A percentile compares a stretch with the other conserved stretches of the same genome.
These are phyloP conservation scores for Fusarium xylarioides DNA, from an alignment of 2,329 filamentous ascomycete genomes.

Conservation along the genomic window DNA sequence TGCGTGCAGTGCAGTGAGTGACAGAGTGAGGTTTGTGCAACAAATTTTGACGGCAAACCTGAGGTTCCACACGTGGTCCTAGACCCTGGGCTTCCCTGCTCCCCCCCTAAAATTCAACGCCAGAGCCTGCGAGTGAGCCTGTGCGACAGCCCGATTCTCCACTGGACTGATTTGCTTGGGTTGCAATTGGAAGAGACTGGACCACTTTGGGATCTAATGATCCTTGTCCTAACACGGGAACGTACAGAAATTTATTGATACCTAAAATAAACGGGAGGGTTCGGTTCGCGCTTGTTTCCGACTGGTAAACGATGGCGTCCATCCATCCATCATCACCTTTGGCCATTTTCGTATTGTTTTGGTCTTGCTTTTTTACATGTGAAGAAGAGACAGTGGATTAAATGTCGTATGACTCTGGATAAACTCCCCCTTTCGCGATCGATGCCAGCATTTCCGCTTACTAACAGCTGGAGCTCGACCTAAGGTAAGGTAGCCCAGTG, in stretches of 20 bases:
- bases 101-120: background rate
- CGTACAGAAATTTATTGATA: background rate
- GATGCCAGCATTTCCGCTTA: background rate
- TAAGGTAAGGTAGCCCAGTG: background rate
- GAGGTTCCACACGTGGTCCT: background rate
- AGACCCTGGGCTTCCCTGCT: background rate
- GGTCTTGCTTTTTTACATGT: background rate
- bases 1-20: background rate
- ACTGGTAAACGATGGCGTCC: background rate
- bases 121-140: background rate
- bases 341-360: conserved; percentile 9
- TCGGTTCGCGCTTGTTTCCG: background rate
- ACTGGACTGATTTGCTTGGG: background rate
- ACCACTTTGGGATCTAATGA: background rate
- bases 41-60: conserved; percentile 10
- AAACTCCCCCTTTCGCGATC: background rate
- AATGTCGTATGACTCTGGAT: background rate
- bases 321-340: background rate
- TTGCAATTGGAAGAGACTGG: background rate
- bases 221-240: background rate
- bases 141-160: background rate
- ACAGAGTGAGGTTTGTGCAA: conserved; percentile 10
- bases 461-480: background rate
- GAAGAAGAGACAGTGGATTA: background rate
- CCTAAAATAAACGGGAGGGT: background rate